Conservation (phyloP, 164 flowering plant genomes). For the Chimonanthus praecox region DNA sequence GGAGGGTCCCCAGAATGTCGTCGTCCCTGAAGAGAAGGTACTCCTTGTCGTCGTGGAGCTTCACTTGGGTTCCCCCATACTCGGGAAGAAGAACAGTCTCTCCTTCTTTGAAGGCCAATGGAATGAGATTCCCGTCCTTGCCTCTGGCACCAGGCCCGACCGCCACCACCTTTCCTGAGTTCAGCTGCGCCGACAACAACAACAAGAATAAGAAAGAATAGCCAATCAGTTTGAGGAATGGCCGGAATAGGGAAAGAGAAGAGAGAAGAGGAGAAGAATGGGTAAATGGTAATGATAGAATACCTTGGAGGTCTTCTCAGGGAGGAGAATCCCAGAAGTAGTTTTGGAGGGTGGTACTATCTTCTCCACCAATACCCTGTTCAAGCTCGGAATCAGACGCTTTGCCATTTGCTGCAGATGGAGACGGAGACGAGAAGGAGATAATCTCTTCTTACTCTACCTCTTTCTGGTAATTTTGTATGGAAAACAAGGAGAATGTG, state of each 20-base stretch:
- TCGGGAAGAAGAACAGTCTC: conserved; percentile 20
- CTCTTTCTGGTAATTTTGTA: neutral
- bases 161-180: conserved; percentile 24
- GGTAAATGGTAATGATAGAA: neutral
- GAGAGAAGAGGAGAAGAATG: neutral
- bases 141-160: conserved; percentile 18
- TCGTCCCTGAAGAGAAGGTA: conserved; percentile 49
- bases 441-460: neutral
- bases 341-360: conserved; percentile 61
- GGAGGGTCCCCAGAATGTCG: conserved; percentile 56
- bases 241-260: neutral
- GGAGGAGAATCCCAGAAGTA: conserved; percentile 59
- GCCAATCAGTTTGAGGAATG: neutral
- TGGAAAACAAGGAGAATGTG: neutral
- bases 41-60: conserved; percentile 15
- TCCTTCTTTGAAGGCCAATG: conserved; percentile 19
- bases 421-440: neutral
- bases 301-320: conserved; percentile 57
- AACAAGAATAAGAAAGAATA: neutral
- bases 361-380: conserved; percentile 62
- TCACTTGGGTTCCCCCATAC: conserved; percentile 23
- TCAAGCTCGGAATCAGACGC: conserved; percentile 58
- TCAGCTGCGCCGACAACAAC: conserved; percentile 6
- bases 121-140: conserved; percentile 16
- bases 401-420: conserved; percentile 36